A percentile compares a stretch with the other conserved stretches of the same genome.
Conservation (phyloP, 2,329 filamentous ascomycete species). For the Chaetomium olivaceum region DNA sequence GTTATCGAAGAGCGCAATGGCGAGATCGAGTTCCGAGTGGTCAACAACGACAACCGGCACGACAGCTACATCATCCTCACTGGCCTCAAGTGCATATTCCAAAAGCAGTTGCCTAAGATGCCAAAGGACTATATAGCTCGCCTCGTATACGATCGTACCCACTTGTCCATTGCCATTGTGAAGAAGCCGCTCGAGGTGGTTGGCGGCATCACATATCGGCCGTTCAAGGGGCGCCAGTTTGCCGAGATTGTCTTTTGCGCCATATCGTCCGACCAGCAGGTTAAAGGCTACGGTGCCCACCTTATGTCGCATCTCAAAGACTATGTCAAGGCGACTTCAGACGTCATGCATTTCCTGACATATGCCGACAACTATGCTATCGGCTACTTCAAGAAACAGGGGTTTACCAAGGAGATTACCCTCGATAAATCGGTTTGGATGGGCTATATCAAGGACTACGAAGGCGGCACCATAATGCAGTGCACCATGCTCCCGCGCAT, state of each 20-base stretch:
- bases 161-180: conserved; percentile 94
- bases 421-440: conserved; percentile 91
- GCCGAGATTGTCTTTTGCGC: conserved; percentile 99
- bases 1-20: conserved; percentile 91
- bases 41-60: conserved; percentile 89
- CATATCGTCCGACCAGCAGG: conserved; percentile 95
- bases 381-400: conserved; percentile 98
- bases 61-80: conserved; percentile 94
- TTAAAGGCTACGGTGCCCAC: conserved; percentile 97
- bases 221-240: conserved; percentile 88
- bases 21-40: conserved; percentile 94
- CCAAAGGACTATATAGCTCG: conserved; percentile 98
- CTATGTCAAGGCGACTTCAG: conserved; percentile 94
- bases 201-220: conserved; percentile 93
- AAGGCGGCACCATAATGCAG: conserved; percentile 99
- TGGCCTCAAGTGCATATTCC: conserved; percentile 95
- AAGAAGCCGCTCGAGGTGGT: conserved; percentile 96
- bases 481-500: conserved; percentile 95
- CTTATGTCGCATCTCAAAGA: conserved; percentile 98
- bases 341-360: conserved; percentile 98
- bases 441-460: conserved; percentile 99
- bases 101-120: conserved; percentile 98
- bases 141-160: conserved; percentile 94
- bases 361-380: conserved; percentile 99
- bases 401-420: conserved; percentile 97